These are phyloP conservation scores for Rhizoclosmatium sp. DNA, from an alignment of 192 early-diverging fungal species.

Conservation along the genomic window DNA sequence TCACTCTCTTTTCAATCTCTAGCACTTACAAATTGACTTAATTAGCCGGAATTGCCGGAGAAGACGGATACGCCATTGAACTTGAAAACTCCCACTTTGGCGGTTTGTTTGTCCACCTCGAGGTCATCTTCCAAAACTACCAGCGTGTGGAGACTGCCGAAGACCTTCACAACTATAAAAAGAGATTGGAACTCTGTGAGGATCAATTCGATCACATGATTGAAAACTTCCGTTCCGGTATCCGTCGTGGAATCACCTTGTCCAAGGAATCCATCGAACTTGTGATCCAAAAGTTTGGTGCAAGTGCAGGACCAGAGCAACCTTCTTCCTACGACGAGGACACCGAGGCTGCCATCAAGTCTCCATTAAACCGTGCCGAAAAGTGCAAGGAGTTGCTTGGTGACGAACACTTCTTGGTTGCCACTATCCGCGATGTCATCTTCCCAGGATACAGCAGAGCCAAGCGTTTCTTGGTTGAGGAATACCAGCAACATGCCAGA, in stretches of 20 bases:
- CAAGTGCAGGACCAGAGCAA: neutral
- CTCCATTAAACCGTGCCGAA: conserved; percentile 20
- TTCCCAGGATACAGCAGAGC: conserved; percentile 35
- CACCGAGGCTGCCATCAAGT: conserved; percentile 22
- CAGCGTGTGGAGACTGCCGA: conserved; percentile 27
- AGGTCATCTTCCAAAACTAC: conserved; percentile 39
- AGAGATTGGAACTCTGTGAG: conserved; percentile 26
- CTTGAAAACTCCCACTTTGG: neutral
- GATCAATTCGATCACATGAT: conserved; percentile 41
- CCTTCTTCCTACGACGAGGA: conserved; percentile 12
- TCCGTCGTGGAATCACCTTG: conserved; percentile 36
- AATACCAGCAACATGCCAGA: conserved; percentile 46
- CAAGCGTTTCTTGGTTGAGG: conserved; percentile 38
- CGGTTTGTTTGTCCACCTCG: conserved; percentile 14
- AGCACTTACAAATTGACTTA: too few species aligned
- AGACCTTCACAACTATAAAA: conserved; percentile 41
- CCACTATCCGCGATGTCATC: conserved; percentile 30
- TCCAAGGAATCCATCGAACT: conserved; percentile 38
- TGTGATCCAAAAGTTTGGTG: conserved; percentile 39
- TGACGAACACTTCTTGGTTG: conserved; percentile 38
- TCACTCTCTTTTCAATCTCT: too few species aligned
- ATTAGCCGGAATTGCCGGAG: neutral
- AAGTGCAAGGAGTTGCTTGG: conserved; percentile 29
- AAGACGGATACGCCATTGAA: conserved; percentile 35
- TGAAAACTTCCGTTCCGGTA: conserved; percentile 31